Evolutionary conservation across 768 basidiomycete genomes (phyloP).

Genomic region (Boletus pseudopeckii): DNA sequence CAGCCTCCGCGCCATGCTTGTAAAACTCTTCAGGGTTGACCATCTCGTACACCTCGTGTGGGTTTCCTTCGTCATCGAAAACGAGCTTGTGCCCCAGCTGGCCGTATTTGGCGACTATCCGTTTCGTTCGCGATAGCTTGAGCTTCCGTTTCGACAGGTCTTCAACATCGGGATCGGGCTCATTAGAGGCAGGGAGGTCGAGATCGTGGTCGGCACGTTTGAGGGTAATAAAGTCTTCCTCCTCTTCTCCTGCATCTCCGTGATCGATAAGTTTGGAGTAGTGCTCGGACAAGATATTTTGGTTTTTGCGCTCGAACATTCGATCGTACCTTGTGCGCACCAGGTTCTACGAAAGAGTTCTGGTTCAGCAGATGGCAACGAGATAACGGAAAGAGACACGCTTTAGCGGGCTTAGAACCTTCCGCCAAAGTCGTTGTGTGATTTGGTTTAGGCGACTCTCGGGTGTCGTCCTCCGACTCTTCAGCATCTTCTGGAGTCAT

Average conservation of each 20-base stretch:
- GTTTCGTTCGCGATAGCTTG: slow-evolving; percentile 71
- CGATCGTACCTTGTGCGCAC: slow-evolving; percentile 94
- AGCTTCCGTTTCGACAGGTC: slow-evolving; percentile 86
- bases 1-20: slow-evolving; percentile 61
- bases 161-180: slow-evolving; percentile 35
- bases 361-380: background rate
- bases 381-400: slow-evolving; percentile 21
- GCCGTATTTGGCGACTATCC: slow-evolving; percentile 58
- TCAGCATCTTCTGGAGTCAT: slow-evolving; percentile 23
- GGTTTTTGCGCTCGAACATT: slow-evolving; percentile 97
- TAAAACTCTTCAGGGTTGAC: slow-evolving; percentile 71
- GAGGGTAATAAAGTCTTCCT: slow-evolving; percentile 86
- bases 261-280: slow-evolving; percentile 86
- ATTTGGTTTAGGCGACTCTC: background rate
- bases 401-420: slow-evolving; percentile 38
- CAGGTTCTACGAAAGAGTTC: slow-evolving; percentile 26
- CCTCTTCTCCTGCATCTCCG: slow-evolving; percentile 46
- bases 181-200: slow-evolving; percentile 45
- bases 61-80: slow-evolving; percentile 85
- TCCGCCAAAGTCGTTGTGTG: background rate
- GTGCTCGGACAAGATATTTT: slow-evolving; percentile 85
- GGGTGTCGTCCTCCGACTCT: slow-evolving; percentile 24
- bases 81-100: slow-evolving; percentile 69
- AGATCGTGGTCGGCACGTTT: slow-evolving; percentile 90
- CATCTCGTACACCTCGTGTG: slow-evolving; percentile 83